Base-by-base conservation (phyloP, 805 yeast species). In the Myxozyma vanderwaltii region DNA sequence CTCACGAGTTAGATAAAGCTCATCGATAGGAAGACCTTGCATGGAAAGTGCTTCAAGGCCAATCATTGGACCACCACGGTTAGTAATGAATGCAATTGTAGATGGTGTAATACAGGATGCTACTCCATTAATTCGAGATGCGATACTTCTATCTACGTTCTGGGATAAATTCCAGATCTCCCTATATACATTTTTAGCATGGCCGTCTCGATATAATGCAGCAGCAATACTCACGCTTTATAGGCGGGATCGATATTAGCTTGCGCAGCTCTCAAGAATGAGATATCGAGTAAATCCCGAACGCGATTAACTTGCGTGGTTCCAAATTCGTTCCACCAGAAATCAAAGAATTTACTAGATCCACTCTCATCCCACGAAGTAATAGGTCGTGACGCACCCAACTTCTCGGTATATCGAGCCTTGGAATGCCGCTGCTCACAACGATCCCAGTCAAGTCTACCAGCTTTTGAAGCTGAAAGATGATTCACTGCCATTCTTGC, bases 21-120 rank as follows among this genome's bases (percentile, higher is more conserved):
- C 59, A 12, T 56, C 59, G 10, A 56, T 50, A 2, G 54, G 59
- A 1, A 56, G 26, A 19, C 59, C 59, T 36, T 56, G 59, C 59
- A 56, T 50, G 2, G 59, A 56, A 4, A 56, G 46, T 4, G 59
- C 46, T 33, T 56, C 59, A n/a, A 56, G 59, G 1, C 59, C 59
- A 24, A 56, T 38, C 54, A 56, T 49, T 24, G 59, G 59, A 15
- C 59, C 59, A n/a, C 59, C 59, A 19, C 59, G 54, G 36, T 49
- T 56, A n/a, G 59, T 56, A 19, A 56, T 56, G 41, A 49, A 56
- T 3, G 59, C 54, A 43, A 56, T 56, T 13, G 51, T 49, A 2
- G 59, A 49, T 5, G 59, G 59, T n/a, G 59, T 56, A 12, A 56
- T 44, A 15, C 59, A 56, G n/a, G 59, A 26, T 1, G 55, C 52